Conservation (phyloP, 192 early-diverging fungal species). For the Coemansia sp. region DNA sequence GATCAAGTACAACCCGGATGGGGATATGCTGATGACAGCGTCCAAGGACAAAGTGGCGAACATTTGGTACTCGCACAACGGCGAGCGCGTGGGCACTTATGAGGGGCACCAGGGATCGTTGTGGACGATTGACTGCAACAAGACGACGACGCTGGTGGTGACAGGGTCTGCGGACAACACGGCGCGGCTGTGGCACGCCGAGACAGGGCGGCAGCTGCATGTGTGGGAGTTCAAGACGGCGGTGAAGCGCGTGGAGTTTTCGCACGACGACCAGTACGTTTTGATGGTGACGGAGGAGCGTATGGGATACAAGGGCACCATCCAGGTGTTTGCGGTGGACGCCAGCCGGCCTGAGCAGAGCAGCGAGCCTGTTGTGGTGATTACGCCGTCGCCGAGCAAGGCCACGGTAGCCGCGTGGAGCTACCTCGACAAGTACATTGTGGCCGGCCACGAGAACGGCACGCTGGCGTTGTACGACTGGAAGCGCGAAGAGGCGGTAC, state of each 20-base stretch:
- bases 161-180: conserved; percentile 93
- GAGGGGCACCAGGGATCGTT: conserved; percentile 90
- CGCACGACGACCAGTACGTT: conserved; percentile 82
- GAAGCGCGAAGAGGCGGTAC: conserved; percentile 68
- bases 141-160: conserved; percentile 73
- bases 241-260: conserved; percentile 87
- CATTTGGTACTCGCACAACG: conserved; percentile 97
- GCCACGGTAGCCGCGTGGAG: conserved; percentile 93
- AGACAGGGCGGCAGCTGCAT: conserved; percentile 86
- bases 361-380: conserved; percentile 70
- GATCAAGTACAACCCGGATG: conserved; percentile 97
- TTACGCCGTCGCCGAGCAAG: conserved; percentile 77
- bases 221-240: conserved; percentile 89
- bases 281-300: conserved; percentile 94
- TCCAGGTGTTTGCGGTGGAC: conserved; percentile 81
- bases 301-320: conserved; percentile 88
- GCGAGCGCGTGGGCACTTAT: conserved; percentile 93
- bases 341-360: conserved; percentile 63
- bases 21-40: conserved; percentile 93
- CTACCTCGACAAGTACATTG: conserved; percentile 87
- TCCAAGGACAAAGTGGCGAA: conserved; percentile 93
- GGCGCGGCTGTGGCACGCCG: conserved; percentile 89
- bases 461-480: conserved; percentile 86
- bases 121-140: conserved; percentile 94
- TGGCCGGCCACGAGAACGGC: conserved; percentile 94